Conservation (phyloP, 2,329 filamentous ascomycete genomes). For the Xylariaceae sp. region DNA sequence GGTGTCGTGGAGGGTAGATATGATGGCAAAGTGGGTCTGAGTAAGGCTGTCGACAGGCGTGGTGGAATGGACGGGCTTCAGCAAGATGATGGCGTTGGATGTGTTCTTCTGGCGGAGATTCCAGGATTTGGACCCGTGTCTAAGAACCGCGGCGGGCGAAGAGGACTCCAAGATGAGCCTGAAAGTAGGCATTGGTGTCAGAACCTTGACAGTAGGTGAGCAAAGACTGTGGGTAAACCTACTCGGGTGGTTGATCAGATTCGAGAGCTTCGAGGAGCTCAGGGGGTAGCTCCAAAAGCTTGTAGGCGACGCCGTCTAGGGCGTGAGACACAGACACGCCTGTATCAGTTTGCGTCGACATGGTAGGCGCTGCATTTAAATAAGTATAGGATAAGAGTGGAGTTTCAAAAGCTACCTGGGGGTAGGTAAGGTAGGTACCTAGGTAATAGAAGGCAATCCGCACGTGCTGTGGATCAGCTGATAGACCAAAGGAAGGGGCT, state of each 20-base stretch:
- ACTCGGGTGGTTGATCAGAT: conserved; percentile 51
- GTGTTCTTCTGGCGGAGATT: conserved; percentile 63
- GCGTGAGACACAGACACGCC: conserved; percentile 49
- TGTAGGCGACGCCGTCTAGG: conserved; percentile 49
- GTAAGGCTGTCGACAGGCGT: conserved; percentile 21
- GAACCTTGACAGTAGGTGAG: neutral
- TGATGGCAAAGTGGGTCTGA: conserved; percentile 39
- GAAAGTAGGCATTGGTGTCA: neutral
- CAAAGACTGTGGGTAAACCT: conserved; percentile 24
- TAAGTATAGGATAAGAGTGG: neutral
- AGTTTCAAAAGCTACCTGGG: neutral
- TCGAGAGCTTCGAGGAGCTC: conserved; percentile 55
- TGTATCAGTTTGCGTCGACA: conserved; percentile 44
- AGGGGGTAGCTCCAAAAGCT: conserved; percentile 58
- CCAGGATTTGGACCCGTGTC: conserved; percentile 50
- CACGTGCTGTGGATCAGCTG: too few species aligned
- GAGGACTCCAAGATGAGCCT: conserved; percentile 50
- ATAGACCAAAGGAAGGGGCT: too few species aligned
- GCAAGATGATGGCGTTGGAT: conserved; percentile 60
- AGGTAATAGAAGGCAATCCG: neutral
- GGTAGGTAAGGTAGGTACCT: neutral
- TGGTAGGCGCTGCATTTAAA: conserved; percentile 3
- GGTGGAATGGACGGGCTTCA: conserved; percentile 33
- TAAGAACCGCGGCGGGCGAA: conserved; percentile 50
- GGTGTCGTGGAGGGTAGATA: conserved; percentile 59